These are phyloP conservation scores for Hymenoscyphus albidus DNA, from an alignment of 2,329 filamentous ascomycete genomes.

Conservation along the genomic window DNA sequence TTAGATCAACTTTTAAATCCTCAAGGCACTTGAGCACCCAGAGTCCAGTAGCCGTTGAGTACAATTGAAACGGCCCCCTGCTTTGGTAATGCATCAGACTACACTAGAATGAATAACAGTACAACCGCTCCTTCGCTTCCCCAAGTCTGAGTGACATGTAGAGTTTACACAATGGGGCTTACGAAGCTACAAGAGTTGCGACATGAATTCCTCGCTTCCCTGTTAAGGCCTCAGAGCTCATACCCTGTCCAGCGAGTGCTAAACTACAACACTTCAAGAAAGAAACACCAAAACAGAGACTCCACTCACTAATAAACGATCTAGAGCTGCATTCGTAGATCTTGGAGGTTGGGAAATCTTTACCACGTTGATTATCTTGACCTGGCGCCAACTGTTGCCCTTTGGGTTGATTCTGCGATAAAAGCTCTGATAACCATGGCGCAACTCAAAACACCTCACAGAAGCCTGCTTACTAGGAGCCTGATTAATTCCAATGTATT, in stretches of 20 bases:
- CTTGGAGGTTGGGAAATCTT: background rate
- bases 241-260: background rate
- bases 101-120: background rate
- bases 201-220: background rate
- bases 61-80: background rate
- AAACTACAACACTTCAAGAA: background rate
- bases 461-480: background rate
- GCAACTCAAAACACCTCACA: background rate
- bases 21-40: background rate
- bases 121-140: background rate
- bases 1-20: background rate
- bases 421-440: background rate
- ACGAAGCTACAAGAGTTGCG: background rate
- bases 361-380: background rate
- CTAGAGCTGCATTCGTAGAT: background rate
- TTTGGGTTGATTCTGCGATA: background rate
- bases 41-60: too few species aligned
- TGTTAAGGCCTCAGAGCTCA: background rate
- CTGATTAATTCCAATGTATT: too few species aligned
- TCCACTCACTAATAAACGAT: background rate
- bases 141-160: background rate
- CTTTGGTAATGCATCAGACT: background rate
- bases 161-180: background rate
- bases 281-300: background rate
- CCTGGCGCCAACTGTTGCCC: background rate